These are phyloP conservation scores for Colletotrichum nymphaeae DNA, from an alignment of 2,329 filamentous ascomycete genomes.

Conservation along the genomic window DNA sequence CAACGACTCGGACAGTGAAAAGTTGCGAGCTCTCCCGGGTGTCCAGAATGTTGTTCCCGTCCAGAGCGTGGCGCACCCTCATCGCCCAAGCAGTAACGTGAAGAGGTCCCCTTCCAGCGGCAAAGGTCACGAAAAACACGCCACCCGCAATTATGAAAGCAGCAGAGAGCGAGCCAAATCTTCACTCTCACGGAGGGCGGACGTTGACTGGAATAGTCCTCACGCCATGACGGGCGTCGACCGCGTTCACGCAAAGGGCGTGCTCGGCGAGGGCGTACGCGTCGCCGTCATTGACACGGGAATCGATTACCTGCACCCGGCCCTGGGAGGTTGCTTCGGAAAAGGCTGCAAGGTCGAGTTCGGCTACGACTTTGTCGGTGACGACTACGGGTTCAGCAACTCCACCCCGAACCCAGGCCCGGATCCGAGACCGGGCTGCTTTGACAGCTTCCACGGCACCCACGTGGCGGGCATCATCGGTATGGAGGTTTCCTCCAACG, in stretches of 20 bases:
- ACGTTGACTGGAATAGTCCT: constrained; percentile 14
- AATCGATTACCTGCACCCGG: constrained; percentile 23
- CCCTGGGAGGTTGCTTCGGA: constrained; percentile 23
- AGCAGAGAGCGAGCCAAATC: not conserved
- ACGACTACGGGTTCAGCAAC: constrained; percentile 28
- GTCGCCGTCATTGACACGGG: constrained; percentile 30
- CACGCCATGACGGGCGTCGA: constrained; percentile 28
- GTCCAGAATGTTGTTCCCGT: constrained; percentile 6
- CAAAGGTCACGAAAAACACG: no score
- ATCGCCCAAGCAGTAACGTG: not conserved
- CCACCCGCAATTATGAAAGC: no score
- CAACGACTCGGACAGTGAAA: not conserved
- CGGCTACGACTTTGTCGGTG: constrained; percentile 40
- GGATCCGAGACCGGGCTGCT: constrained; percentile 38
- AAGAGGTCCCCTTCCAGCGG: not conserved
- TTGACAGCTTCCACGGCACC: constrained; percentile 43
- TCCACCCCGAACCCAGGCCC: constrained; percentile 28
- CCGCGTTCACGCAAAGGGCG: constrained; percentile 19
- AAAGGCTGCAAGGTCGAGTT: constrained; percentile 31
- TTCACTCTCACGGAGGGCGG: not conserved
- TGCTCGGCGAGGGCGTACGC: constrained; percentile 15
- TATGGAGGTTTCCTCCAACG: constrained; percentile 13
- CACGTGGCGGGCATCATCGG: constrained; percentile 40
- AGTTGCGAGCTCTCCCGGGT: constrained; percentile 5
- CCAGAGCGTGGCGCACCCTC: constrained; percentile 2